These are phyloP conservation scores for Calonectria pteridis DNA, from an alignment of 2,329 filamentous ascomycete genomes.

Conservation along the genomic window DNA sequence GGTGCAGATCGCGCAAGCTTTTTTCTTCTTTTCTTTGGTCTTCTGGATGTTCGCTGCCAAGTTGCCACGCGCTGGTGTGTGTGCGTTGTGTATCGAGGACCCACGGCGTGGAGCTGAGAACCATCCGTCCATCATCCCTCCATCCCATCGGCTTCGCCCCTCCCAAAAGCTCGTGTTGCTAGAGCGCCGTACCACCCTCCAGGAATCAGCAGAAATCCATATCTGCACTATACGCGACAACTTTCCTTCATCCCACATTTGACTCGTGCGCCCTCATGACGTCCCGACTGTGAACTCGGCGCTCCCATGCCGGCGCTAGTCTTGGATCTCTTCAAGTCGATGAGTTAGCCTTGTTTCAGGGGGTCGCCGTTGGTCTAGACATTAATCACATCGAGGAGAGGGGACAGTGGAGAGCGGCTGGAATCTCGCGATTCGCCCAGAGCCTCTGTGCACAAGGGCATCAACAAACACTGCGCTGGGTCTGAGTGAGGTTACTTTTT, in stretches of 20 bases:
- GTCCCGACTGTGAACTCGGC: conserved; percentile 26
- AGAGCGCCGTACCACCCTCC: conserved; percentile 17
- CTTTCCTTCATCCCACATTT: not conserved
- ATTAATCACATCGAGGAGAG: conserved; percentile 35
- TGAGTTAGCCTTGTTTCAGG: conserved; percentile 43
- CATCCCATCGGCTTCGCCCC: conserved; percentile 40
- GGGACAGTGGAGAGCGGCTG: conserved; percentile 36
- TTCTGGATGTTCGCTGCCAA: not conserved
- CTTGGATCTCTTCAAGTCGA: conserved; percentile 33
- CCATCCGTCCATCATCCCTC: conserved; percentile 16
- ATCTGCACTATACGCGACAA: not conserved
- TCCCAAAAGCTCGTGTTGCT: conserved; percentile 39
- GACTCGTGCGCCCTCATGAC: conserved; percentile 22
- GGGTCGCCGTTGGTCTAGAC: conserved; percentile 38
- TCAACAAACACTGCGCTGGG: conserved; percentile 29
- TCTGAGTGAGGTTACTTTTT: conserved; percentile 20
- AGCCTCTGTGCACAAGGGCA: conserved; percentile 26
- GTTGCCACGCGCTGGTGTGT: not conserved
- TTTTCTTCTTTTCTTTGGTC: conserved; percentile 1
- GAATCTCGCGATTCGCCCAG: conserved; percentile 32
- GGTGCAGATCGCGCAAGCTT: conserved; percentile 36
- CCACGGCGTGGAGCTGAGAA: conserved; percentile 17
- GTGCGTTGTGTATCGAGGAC: not conserved
- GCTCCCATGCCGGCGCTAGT: conserved; percentile 38
- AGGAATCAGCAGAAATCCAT: not conserved